phyloP scores from a whole-genome alignment of 2,329 filamentous ascomycete species.

The Lecanosticta acicola region DNA sequence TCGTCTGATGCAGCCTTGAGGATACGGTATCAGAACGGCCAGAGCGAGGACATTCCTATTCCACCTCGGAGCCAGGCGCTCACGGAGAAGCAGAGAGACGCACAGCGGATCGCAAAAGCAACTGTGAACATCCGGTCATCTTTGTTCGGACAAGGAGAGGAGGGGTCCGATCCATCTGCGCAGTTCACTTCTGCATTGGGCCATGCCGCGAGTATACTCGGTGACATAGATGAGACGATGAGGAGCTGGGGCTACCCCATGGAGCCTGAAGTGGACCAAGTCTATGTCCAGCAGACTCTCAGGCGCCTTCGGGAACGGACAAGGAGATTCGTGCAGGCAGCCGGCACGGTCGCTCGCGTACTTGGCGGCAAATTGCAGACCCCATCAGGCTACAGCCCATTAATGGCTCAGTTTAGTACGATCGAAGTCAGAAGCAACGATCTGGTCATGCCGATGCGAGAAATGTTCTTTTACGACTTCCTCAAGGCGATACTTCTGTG shows the following conservation, averaged over 20 bases:
- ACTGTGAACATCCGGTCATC: conserved; percentile 51
- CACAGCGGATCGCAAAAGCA: conserved; percentile 52
- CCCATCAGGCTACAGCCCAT: conserved; percentile 14
- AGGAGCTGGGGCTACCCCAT: conserved; percentile 50
- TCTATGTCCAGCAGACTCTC: conserved; percentile 51
- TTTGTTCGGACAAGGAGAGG: conserved; percentile 47
- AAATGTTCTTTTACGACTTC: conserved; percentile 60
- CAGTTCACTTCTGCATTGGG: conserved; percentile 29
- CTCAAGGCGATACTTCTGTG: conserved; percentile 58
- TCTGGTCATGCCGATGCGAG: conserved; percentile 34
- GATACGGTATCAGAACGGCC: conserved; percentile 55
- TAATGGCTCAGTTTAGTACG: conserved; percentile 23
- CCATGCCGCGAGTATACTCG: conserved; percentile 40
- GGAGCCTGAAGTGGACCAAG: conserved; percentile 48
- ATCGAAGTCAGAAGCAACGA: conserved; percentile 38
- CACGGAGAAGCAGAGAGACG: conserved; percentile 48
- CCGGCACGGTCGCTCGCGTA: conserved; percentile 52
- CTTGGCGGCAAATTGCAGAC: conserved; percentile 51
- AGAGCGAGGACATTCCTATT: conserved; percentile 54
- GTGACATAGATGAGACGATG: conserved; percentile 53
- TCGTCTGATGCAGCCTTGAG: conserved; percentile 45
- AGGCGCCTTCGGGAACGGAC: conserved; percentile 52
- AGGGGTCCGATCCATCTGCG: conserved; percentile 24
- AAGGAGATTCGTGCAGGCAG: conserved; percentile 57
- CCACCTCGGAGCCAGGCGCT: conserved; percentile 31